Base-by-base conservation (phyloP, 2,329 filamentous ascomycete genomes). In the Colletotrichum nymphaeae region DNA sequence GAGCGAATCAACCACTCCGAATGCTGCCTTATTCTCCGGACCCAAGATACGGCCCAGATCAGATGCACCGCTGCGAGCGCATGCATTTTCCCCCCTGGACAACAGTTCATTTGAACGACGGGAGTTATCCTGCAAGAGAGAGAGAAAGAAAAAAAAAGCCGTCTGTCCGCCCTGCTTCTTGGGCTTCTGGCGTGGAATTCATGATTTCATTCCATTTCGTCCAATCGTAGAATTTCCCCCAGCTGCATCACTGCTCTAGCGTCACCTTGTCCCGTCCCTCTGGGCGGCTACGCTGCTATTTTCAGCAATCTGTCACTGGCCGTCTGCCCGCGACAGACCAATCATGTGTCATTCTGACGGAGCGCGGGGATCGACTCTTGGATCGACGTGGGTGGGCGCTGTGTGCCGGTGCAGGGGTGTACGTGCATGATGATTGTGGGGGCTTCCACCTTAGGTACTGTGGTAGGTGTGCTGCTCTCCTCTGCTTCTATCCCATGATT, bases 201-300 rank as follows among this genome's bases (percentile, higher is more conserved):
- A 42, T 42, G 37, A 42, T 42, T 16, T 16, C 37, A 42, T 19
- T 6, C 14, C 37, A 16, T 42, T 42, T 28, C 24, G 22, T 46
- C 69, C 67, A 70, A 73, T 73, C 70, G 70, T 73, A 71, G 71
- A 73, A 32, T 66, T 66, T 69, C 28, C 14, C 37, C 59, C 42
- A 24, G 49, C 32, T 35, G 11, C 49, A 16, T 12, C n/a, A 11
- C 46, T n/a, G 70, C 67, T 62, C 46, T 70, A 73, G 70, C 67
- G 59, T 28, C 22, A 28, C 42, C 22, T 16, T 56, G 35, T 49
- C 16, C 52, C 57, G 46, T 57, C 19, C 52, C 19, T 24, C 53
- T 70, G 53, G 70, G 70, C 70, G 70, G 70, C 67, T 70, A 73
- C 56, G 60, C 8, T 70, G 69, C 70, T 73, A 73, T 73, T 73